Base-by-base conservation (phyloP, 495 filamentous ascomycete species). In the Penicillium antarcticum region DNA sequence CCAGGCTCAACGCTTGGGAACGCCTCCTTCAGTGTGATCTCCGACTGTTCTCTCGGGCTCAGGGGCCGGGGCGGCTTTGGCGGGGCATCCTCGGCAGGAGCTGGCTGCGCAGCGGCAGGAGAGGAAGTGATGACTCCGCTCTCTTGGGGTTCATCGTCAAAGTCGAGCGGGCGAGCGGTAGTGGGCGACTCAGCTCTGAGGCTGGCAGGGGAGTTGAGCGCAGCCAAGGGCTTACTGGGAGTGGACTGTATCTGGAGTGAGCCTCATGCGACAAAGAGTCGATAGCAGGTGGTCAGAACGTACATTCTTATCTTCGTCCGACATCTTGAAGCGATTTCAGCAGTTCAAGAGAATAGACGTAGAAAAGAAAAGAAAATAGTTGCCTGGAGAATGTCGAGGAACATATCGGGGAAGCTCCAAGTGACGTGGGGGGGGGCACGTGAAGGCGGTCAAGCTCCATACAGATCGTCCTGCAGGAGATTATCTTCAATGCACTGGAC, bases 21-120 rank as follows among this genome's bases (percentile, higher is more conserved):
- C 1, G 92, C 95, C 68, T 99, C 94, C 61, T 88, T 89, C 29
- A 98, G 80, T 18, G 89, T 97, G 57, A 83, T 84, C 68, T 92
- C 87, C 18, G 90, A 89, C 71, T 92, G 84, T 65, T 94, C 84
- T 51, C 85, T 80, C 52, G 90, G 85, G 60, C 80, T 87, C 62
- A 90, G 56, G 31, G 92, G 94, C 34, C 94, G 85, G 16, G 92
- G 94, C 17, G 92, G 94, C 71, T 97, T 95, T 36, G 87, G 79
- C 45, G 91, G 92, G 52, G 88, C 24, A 33, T 51, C 37, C 35
- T 48, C 51, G 31, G 45, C 33, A 29, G 36, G 32, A 16, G 53
- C 37, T 58, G 58, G 64, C 58, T 64, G 68, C 44, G 65, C 60
- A 50, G 63, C 53, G 44, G 62, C 72, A 66, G 64, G 70, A 52